Conservation (phyloP, 1,139 yeast species). For the Kodamaea ohmeri region DNA sequence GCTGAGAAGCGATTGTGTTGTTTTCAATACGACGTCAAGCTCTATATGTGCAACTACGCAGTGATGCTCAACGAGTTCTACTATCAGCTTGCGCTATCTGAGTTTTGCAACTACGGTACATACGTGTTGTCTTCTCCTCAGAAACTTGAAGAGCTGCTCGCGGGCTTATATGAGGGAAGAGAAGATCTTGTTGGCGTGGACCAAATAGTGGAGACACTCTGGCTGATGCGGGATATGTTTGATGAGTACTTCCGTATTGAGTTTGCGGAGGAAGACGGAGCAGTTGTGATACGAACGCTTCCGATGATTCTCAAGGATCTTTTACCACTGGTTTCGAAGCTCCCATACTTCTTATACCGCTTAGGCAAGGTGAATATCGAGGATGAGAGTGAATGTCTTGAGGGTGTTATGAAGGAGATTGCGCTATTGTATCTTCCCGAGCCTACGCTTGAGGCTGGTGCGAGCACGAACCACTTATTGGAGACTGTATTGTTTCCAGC, state of each 20-base stretch:
- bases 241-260: slow-evolving; percentile 68
- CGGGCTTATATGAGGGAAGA: slow-evolving; percentile 21
- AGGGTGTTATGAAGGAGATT: slow-evolving; percentile 61
- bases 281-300: slow-evolving; percentile 40
- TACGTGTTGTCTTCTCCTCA: slow-evolving; percentile 42
- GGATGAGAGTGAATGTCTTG: slow-evolving; percentile 65
- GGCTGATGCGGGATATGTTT: slow-evolving; percentile 70
- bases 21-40: slow-evolving; percentile 75
- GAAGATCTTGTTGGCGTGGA: slow-evolving; percentile 20
- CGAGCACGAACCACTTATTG: slow-evolving; percentile 24
- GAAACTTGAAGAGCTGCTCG: slow-evolving; percentile 26
- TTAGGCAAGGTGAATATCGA: slow-evolving; percentile 63
- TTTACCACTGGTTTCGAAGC: slow-evolving; percentile 58
- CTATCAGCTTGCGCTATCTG: slow-evolving; percentile 75
- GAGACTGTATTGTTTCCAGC: slow-evolving; percentile 68
- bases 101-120: slow-evolving; percentile 80
- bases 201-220: slow-evolving; percentile 26
- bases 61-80: slow-evolving; percentile 65
- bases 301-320: slow-evolving; percentile 71
- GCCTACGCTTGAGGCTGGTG: slow-evolving; percentile 21
- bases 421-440: slow-evolving; percentile 77
- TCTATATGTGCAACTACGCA: slow-evolving; percentile 80
- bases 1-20: slow-evolving; percentile 66
- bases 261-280: slow-evolving; percentile 24
- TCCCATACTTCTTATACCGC: slow-evolving; percentile 65